A percentile compares a stretch with the other conserved stretches of the same genome.
Evolutionary conservation across 306 rosid species (phyloP).

Genomic region (Elaeagnus macrophylla): DNA sequence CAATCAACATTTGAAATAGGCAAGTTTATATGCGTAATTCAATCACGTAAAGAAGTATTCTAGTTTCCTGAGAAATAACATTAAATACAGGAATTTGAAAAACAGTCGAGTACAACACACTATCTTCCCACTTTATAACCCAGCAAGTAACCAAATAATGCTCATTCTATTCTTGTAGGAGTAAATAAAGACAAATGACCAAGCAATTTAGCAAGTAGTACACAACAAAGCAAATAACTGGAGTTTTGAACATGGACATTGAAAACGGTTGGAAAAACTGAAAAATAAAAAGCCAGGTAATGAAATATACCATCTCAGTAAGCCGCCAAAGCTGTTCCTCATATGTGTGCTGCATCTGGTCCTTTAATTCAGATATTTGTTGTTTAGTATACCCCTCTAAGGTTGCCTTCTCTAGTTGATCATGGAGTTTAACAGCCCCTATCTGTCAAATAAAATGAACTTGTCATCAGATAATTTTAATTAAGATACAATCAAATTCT

Average conservation of each 20-base stretch:
- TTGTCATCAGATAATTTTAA: conserved; percentile 5
- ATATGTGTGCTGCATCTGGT: conserved; percentile 47
- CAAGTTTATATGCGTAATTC: no score
- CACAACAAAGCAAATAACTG: background rate
- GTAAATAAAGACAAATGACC: no score
- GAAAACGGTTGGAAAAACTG: conserved; percentile 2
- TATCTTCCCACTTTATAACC: no score
- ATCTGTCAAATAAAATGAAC: conserved; percentile 31
- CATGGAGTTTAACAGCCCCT: conserved; percentile 53
- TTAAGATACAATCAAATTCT: background rate
- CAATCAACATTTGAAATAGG: no score
- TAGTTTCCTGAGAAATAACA: no score
- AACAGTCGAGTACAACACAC: no score
- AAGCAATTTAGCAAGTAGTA: no score
- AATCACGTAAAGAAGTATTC: no score
- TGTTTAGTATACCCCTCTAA: conserved; percentile 40
- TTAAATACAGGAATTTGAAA: no score
- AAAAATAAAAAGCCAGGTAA: conserved; percentile 8
- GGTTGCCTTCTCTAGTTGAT: conserved; percentile 40
- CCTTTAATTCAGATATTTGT: conserved; percentile 36
- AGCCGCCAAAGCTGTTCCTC: conserved; percentile 66
- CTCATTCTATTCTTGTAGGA: no score
- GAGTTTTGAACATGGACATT: background rate
- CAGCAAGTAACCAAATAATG: no score
- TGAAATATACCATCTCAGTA: conserved; percentile 66